Base-by-base conservation (phyloP, 345 rosid genomes). In the Arabidopsis thaliana region DNA sequence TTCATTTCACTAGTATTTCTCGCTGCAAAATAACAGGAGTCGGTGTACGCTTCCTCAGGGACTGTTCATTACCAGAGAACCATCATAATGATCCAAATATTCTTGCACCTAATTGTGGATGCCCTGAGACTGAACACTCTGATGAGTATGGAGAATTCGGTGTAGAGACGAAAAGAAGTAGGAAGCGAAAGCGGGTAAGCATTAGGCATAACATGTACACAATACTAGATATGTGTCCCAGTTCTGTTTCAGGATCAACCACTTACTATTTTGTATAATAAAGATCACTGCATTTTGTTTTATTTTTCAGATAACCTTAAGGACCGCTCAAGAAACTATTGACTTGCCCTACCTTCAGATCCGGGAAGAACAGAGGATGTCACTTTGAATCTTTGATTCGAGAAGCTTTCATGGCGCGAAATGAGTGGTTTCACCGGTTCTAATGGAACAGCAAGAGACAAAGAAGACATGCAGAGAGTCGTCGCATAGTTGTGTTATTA, bases 131-230 rank as follows among this genome's bases (percentile, higher is more conserved):
- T 57, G 20, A 4, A 44, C 7, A 14, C 7, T 16, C 20, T 44
- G 48, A 44, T 13, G 20, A 13, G 20, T 44, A 14, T 14, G 20
- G 48, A 44, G 48, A 44, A 14, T 6, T 6, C 12, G 3, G 40
- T 33, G 38, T 6, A 36, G 38, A 33, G 60, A 14, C 38, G 14
- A 56, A 1, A 2, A 57, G 61, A 57, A 57, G 41, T 24, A 7
- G 61, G 40, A 56, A 56, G 24, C 38, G 61, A 32, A 33, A 6
- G 38, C 61, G 38, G 61, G 61, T 57, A 28, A 57, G 61, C 40
- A n/a, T 57, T 57, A 28, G 20, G 59, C 38, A 30, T 55, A 55
- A 55, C 1, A 12, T 50, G 13, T 8, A 9, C 6, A 50, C 12
- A 44, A 44, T 5, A 44, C n/a, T 41, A 14, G 3, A 22, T 22